phyloP scores from a whole-genome alignment of 169 alveolate genomes.

The Cryptosporidium canis region DNA sequence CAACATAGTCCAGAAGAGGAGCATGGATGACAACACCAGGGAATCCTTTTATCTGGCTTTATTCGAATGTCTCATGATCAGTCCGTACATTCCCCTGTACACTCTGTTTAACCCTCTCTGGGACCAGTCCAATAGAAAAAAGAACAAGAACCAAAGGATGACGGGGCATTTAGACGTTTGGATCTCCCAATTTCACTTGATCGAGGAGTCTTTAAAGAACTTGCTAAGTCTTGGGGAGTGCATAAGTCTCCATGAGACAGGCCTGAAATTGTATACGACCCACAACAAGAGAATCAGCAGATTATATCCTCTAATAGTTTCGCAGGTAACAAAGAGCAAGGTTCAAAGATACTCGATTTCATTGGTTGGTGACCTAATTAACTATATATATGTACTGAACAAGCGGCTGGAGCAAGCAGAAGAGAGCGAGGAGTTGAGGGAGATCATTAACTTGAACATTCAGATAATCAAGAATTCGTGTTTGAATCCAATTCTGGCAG shows the following conservation, averaged over 20 bases:
- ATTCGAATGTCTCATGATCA: slow-evolving; percentile 33
- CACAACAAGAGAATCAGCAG: slow-evolving; percentile 62
- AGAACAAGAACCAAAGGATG: background rate
- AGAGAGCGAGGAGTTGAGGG: background rate
- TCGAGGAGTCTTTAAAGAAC: slow-evolving; percentile 23
- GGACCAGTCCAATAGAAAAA: slow-evolving; percentile 65
- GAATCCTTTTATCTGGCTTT: slow-evolving; percentile 25
- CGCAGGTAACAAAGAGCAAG: slow-evolving; percentile 52
- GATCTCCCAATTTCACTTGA: slow-evolving; percentile 59
- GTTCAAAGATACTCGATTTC: slow-evolving; percentile 67
- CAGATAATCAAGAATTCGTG: slow-evolving; percentile 36
- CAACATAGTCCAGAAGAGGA: background rate
- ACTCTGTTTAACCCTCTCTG: slow-evolving; percentile 58
- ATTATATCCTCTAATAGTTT: slow-evolving; percentile 50
- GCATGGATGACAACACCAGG: background rate
- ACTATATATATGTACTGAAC: slow-evolving; percentile 28
- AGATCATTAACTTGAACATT: background rate
- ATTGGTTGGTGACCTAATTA: slow-evolving; percentile 20
- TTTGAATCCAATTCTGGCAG: slow-evolving; percentile 20
- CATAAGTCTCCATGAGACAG: background rate
- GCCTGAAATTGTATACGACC: background rate
- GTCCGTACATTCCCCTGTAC: slow-evolving; percentile 46
- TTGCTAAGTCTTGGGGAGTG: slow-evolving; percentile 21
- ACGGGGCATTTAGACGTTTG: slow-evolving; percentile 60
- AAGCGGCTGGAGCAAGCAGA: slow-evolving; percentile 12